phyloP scores from a whole-genome alignment of 2,329 filamentous ascomycete species.

The Colletotrichum costaricense region DNA sequence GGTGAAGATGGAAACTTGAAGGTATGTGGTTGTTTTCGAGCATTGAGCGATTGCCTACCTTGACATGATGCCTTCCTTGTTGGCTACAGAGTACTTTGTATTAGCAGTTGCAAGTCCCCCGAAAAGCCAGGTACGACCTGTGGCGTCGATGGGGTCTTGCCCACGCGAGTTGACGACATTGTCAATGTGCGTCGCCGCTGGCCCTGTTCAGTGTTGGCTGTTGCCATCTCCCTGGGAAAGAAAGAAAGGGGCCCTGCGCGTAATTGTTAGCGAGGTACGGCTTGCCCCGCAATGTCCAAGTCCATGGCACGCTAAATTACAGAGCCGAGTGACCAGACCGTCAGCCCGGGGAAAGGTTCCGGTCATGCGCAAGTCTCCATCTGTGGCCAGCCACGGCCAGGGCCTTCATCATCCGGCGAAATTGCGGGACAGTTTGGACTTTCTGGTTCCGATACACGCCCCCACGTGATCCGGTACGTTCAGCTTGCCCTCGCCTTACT shows the following conservation, averaged over 20 bases:
- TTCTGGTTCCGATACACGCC: not conserved
- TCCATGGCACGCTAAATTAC: conserved; percentile 26
- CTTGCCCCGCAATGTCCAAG: conserved; percentile 28
- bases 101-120: not conserved
- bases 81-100: not conserved
- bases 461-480: not conserved
- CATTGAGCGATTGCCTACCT: not conserved
- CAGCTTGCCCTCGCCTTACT: not conserved
- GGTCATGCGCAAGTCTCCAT: conserved; percentile 11
- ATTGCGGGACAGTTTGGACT: not conserved
- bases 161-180: not conserved
- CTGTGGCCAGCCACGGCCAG: not conserved
- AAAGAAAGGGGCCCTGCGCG: not conserved
- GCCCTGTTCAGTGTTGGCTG: not conserved
- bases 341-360: conserved; percentile 34
- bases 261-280: conserved; percentile 32
- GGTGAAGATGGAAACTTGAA: not conserved
- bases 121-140: not conserved
- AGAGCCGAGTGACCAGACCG: conserved; percentile 16
- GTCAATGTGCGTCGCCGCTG: not conserved
- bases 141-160: not conserved
- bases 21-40: not conserved
- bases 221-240: not conserved
- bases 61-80: not conserved
- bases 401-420: conserved; percentile 14